These are phyloP conservation scores for Stylonectria norvegica DNA, from an alignment of 2,329 filamentous ascomycete genomes.

Conservation along the genomic window DNA sequence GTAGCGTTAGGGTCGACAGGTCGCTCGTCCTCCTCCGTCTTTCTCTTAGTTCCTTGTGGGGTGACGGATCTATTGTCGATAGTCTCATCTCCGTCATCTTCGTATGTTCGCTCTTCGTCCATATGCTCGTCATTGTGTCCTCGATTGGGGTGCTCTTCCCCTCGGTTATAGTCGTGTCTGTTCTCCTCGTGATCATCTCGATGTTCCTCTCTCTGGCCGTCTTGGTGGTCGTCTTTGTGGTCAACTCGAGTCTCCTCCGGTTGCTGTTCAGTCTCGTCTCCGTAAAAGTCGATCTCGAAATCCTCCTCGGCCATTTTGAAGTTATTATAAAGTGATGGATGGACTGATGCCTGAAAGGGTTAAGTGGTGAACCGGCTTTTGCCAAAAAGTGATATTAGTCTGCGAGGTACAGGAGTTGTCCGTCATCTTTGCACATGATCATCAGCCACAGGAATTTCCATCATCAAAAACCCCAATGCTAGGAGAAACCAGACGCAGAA, in stretches of 20 bases:
- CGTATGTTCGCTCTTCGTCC: slow-evolving; percentile 40
- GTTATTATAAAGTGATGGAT: slow-evolving; percentile 9
- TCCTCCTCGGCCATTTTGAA: slow-evolving; percentile 64
- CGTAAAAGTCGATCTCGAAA: slow-evolving; percentile 71
- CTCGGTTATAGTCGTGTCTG: slow-evolving; percentile 28
- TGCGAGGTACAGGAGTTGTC: slow-evolving; percentile 26
- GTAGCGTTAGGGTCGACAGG: slow-evolving; percentile 59
- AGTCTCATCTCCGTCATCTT: slow-evolving; percentile 31
- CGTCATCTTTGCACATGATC: slow-evolving; percentile 21
- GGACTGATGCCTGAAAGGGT: slow-evolving; percentile 14
- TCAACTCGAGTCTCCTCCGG: slow-evolving; percentile 33
- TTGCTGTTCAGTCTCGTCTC: slow-evolving; percentile 49
- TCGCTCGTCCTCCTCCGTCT: slow-evolving; percentile 56
- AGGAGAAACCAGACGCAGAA: slow-evolving; percentile 18
- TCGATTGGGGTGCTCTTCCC: slow-evolving; percentile 24
- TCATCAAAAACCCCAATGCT: slow-evolving; percentile 10
- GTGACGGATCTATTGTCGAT: slow-evolving; percentile 5
- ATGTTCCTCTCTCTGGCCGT: slow-evolving; percentile 29
- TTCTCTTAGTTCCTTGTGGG: slow-evolving; percentile 56
- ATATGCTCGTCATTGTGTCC: slow-evolving; percentile 38
- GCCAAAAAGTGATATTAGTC: slow-evolving; percentile 27
- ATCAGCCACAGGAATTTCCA: slow-evolving; percentile 26
- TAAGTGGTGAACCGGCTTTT: slow-evolving; percentile 6
- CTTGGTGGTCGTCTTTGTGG: slow-evolving; percentile 32
- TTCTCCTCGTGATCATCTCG: slow-evolving; percentile 33